Conservation (phyloP, 163 green algal species). For the Scenedesmus sp. region DNA sequence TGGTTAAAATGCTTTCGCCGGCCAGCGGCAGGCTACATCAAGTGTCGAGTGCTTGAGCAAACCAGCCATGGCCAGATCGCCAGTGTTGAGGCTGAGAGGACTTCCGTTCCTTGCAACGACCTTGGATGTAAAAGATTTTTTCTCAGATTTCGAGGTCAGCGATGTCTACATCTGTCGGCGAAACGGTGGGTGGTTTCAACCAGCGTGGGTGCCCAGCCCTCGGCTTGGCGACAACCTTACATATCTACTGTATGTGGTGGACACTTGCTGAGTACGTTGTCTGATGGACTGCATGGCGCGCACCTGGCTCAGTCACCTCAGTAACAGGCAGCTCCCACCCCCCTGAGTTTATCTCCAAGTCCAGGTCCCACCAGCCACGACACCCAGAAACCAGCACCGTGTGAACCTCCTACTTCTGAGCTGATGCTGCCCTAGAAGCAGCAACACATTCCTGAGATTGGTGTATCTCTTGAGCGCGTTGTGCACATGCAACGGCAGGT, state of each 20-base stretch:
- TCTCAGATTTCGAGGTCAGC: background rate
- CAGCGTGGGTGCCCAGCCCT: background rate
- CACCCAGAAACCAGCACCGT: background rate
- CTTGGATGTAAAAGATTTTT: slow-evolving; percentile 72
- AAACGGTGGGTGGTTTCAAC: slow-evolving; percentile 33
- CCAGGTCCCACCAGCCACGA: background rate
- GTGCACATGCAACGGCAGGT: background rate
- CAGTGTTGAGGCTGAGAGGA: slow-evolving; percentile 75
- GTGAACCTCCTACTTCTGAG: background rate
- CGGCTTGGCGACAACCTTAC: background rate
- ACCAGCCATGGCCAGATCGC: background rate
- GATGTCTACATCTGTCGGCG: slow-evolving; percentile 38
- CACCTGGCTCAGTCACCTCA: background rate
- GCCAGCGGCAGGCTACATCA: background rate
- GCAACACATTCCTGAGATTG: background rate
- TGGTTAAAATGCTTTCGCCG: background rate
- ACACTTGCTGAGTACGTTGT: no score
- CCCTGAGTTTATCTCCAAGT: no score
- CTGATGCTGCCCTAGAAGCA: background rate
- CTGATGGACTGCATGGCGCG: background rate
- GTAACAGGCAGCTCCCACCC: background rate
- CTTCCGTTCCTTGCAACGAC: slow-evolving; percentile 77
- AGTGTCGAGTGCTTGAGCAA: background rate
- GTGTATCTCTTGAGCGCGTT: background rate
- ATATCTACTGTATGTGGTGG: no score